A percentile compares a stretch with the other conserved stretches of the same genome.
Conservation (phyloP, 2,329 filamentous ascomycete genomes). For the Paraphoma chrysanthemicola region DNA sequence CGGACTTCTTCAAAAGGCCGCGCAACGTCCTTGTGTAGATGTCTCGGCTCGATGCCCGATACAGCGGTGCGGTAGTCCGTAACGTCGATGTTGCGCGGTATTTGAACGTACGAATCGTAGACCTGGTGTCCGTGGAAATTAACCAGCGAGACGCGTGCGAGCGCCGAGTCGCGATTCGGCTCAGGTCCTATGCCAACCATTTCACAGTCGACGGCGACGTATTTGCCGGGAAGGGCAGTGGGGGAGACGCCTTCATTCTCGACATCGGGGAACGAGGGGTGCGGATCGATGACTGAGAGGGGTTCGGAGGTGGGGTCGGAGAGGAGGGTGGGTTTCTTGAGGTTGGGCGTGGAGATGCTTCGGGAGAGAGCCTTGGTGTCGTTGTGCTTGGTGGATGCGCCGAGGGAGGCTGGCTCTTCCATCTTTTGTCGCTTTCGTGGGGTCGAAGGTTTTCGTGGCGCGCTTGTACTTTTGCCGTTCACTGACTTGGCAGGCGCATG, state of each 20-base stretch:
- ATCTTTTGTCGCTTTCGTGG: slow-evolving; percentile 48
- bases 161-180: slow-evolving; percentile 71
- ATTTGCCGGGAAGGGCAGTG: slow-evolving; percentile 80
- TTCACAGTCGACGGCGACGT: slow-evolving; percentile 92
- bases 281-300: slow-evolving; percentile 56
- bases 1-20: slow-evolving; percentile 77
- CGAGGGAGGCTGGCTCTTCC: slow-evolving; percentile 43
- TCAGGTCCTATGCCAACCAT: slow-evolving; percentile 87
- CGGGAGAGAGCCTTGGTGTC: slow-evolving; percentile 53
- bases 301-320: slow-evolving; percentile 60
- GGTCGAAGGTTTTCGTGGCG: slow-evolving; percentile 21
- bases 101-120: slow-evolving; percentile 91
- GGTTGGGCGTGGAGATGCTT: slow-evolving; percentile 43
- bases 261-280: slow-evolving; percentile 49
- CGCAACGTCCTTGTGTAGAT: slow-evolving; percentile 65
- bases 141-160: slow-evolving; percentile 88
- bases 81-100: slow-evolving; percentile 70
- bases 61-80: slow-evolving; percentile 90
- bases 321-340: slow-evolving; percentile 57
- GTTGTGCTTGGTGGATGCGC: slow-evolving; percentile 41
- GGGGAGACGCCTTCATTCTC: slow-evolving; percentile 54
- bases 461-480: slow-evolving; percentile 41
- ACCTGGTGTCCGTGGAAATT: slow-evolving; percentile 93
- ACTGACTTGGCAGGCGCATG: slow-evolving; percentile 27
- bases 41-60: slow-evolving; percentile 78